Base-by-base conservation (phyloP, 208 protist species). In the Polymyxa betae region DNA sequence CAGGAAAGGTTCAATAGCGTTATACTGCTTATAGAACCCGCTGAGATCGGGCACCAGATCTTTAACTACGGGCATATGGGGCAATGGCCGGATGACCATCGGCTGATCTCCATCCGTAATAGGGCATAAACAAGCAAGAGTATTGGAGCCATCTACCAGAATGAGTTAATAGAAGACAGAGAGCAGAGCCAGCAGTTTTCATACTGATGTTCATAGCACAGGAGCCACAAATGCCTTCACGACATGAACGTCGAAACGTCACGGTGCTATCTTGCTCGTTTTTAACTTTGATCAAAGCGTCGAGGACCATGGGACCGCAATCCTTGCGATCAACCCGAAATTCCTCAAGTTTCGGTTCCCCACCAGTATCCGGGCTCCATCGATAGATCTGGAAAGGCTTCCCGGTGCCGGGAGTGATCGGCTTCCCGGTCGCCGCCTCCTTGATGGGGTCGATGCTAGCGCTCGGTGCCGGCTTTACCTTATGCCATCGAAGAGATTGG, bases 241-340 rank as follows among this genome's bases (percentile, higher is more conserved):
- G 94, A 93, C 96, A 97, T 40, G 95, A 96, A 35, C 95, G 93
- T 29, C 96, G 91, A 92, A 97, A 97, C 40, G 95, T 96, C 24
- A 97, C 93, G 0, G 96, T 96, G 29, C 95, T 90, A 90, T 97
- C 96, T n/a, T 94, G 49, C 87, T 96, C 95, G 88, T 96, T 96
- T 91, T 97, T 97, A 91, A 97, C 96, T 68, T 97, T 95, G 38
- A 97, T 90, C 0, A 97, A 91, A 5, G 96, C 95, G 93, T 97
- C 96, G 0, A 97, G 90, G 10, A 97, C 91, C 96, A 97, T 97
- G 32, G 96, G 96, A 20, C 95, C 95, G 92, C 96, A 97, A 49
- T 95, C 88, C 0, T 95, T 95, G 0, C 94, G 0, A 45, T 96
- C 92, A 16, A 96, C 41, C 45, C 92, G 90, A 91, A 95, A 96